phyloP scores from a whole-genome alignment of 2,329 filamentous ascomycete genomes.

The Chrysoporthe cubensis region DNA sequence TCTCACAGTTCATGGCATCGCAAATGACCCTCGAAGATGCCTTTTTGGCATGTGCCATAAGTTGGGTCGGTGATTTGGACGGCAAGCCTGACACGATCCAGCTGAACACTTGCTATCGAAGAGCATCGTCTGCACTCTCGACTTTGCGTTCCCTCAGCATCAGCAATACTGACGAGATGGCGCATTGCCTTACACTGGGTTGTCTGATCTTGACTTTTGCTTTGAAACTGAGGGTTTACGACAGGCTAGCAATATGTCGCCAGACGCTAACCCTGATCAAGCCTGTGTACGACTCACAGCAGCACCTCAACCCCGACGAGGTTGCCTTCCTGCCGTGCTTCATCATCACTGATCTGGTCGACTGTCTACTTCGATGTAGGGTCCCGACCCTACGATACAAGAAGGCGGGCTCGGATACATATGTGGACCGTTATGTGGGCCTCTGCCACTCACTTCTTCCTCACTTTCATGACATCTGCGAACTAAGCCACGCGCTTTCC shows the following conservation, averaged over 20 bases:
- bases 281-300: conserved; percentile 26
- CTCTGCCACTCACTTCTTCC: conserved; percentile 34
- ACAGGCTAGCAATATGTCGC: conserved; percentile 29
- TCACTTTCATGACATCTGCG: conserved; percentile 34
- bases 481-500: conserved; percentile 32
- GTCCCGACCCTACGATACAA: conserved; percentile 33
- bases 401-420: conserved; percentile 10
- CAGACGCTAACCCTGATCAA: conserved; percentile 32
- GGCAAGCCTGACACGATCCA: neutral
- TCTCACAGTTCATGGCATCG: conserved; percentile 28
- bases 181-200: conserved; percentile 32
- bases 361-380: conserved; percentile 33
- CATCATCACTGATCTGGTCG: conserved; percentile 30
- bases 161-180: conserved; percentile 22
- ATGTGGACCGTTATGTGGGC: conserved; percentile 36
- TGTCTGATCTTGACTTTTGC: conserved; percentile 31
- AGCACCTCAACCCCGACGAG: neutral
- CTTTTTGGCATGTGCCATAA: conserved; percentile 27
- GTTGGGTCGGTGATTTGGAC: neutral
- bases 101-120: conserved; percentile 23
- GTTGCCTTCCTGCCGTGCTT: conserved; percentile 33
- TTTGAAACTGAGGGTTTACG: conserved; percentile 23
- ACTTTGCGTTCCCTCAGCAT: conserved; percentile 28
- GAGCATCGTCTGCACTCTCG: conserved; percentile 31
- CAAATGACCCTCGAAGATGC: conserved; percentile 26